Conservation (phyloP, 179 eudicot species). For the Spinacia oleracea region DNA sequence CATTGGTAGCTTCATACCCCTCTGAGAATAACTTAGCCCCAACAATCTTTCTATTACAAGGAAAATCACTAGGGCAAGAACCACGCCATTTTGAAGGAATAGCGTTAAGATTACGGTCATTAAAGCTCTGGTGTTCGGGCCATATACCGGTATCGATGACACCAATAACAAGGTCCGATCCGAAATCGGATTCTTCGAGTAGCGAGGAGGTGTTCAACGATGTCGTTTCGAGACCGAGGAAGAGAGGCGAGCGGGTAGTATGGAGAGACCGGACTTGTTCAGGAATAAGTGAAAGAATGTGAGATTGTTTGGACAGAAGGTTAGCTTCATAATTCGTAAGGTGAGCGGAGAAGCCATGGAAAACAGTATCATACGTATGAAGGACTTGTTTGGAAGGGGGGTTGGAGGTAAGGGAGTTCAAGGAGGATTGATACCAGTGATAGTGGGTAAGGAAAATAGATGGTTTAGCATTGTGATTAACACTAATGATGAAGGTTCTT, state of each 20-base stretch:
- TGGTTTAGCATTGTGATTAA: conserved; percentile 62
- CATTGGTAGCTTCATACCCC: conserved; percentile 81
- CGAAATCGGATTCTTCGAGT: conserved; percentile 70
- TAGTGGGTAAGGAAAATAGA: conserved; percentile 66
- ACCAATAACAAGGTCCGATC: conserved; percentile 79
- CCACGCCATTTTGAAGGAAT: conserved; percentile 77
- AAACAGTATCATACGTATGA: conserved; percentile 69
- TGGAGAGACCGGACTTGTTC: conserved; percentile 62
- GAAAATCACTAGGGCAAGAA: conserved; percentile 48
- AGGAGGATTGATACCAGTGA: conserved; percentile 81
- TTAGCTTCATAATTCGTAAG: conserved; percentile 51
- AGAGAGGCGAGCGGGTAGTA: conserved; percentile 81
- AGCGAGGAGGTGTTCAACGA: conserved; percentile 49
- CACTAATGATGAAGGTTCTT: conserved; percentile 67
- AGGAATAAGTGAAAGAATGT: conserved; percentile 57
- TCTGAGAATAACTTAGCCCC: conserved; percentile 67
- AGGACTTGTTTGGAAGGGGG: conserved; percentile 21
- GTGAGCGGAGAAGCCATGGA: conserved; percentile 83
- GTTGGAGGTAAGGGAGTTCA: conserved; percentile 40
- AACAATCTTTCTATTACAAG: conserved; percentile 72
- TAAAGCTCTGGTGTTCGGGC: conserved; percentile 78
- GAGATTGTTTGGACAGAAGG: conserved; percentile 39
- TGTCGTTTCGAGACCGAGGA: conserved; percentile 56
- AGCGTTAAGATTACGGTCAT: conserved; percentile 53
- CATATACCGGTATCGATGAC: conserved; percentile 91